Percentiles rank a stretch among this genome's conserved stretches.
These are phyloP conservation scores for Paecilomyces sp. DNA, from an alignment of 2,329 filamentous ascomycete genomes.

Conservation along the genomic window DNA sequence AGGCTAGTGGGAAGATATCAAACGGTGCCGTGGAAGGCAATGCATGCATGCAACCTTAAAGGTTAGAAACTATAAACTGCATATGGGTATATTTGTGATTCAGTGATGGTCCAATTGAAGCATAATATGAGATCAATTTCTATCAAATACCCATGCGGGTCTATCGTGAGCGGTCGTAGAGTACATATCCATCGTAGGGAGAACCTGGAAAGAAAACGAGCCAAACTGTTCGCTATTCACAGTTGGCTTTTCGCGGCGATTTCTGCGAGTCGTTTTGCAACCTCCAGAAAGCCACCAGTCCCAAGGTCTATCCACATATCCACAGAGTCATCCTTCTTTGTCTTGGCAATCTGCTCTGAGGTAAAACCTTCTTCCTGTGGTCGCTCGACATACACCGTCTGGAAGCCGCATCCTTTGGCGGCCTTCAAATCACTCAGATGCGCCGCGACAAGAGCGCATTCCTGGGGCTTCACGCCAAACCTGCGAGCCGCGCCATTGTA, in stretches of 20 bases:
- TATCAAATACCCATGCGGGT: background rate
- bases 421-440: conserved; percentile 59
- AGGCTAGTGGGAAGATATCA: no score
- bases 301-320: conserved; percentile 49
- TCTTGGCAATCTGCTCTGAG: conserved; percentile 41
- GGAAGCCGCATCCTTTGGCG: conserved; percentile 53
- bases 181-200: background rate
- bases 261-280: background rate
- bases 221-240: background rate
- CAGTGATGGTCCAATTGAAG: no score
- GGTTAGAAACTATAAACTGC: background rate
- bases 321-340: conserved; percentile 49
- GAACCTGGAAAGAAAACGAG: background rate
- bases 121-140: no score
- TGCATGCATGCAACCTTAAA: background rate
- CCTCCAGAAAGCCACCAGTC: conserved; percentile 40
- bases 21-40: background rate
- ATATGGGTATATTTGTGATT: background rate
- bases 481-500: conserved; percentile 57
- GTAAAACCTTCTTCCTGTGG: conserved; percentile 54
- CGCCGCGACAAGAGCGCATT: conserved; percentile 68
- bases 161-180: background rate
- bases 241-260: background rate
- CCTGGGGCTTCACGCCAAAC: conserved; percentile 46
- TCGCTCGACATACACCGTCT: conserved; percentile 64